A percentile compares a stretch with the other conserved stretches of the same genome.
These are phyloP conservation scores for Barnettozyma botsteinii DNA, from an alignment of 805 yeast species.

Conservation along the genomic window DNA sequence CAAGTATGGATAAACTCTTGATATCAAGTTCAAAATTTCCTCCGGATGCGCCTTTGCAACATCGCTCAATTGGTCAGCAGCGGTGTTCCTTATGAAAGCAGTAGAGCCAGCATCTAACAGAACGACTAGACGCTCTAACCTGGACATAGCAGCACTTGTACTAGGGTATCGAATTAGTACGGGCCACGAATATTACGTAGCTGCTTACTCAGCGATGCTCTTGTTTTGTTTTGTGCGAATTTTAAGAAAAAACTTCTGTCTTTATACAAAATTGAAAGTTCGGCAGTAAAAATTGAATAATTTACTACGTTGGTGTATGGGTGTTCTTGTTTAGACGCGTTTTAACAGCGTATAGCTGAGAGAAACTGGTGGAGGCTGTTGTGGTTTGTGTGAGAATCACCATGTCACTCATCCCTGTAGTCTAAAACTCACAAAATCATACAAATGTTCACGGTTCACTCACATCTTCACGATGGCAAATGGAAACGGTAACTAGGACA, in stretches of 20 bases:
- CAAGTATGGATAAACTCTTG: slow-evolving; percentile 87
- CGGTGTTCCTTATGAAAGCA: slow-evolving; percentile 86
- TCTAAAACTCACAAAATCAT: no score
- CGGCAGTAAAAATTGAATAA: slow-evolving; percentile 4
- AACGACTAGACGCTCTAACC: slow-evolving; percentile 40
- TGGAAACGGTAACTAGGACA: no score
- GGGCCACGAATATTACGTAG: slow-evolving; percentile 1
- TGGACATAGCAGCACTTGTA: slow-evolving; percentile 32
- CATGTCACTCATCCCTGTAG: no score
- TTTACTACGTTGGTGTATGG: no score
- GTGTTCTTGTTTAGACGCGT: no score
- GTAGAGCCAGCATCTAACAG: slow-evolving; percentile 90
- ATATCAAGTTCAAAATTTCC: slow-evolving; percentile 73
- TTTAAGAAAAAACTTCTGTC: slow-evolving; percentile 4
- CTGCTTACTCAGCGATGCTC: slow-evolving; percentile 1
- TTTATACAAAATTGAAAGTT: slow-evolving; percentile 8
- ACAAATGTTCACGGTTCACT: no score
- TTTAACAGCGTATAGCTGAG: no score
- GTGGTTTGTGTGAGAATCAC: no score
- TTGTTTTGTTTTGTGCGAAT: background rate
- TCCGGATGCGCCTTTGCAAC: slow-evolving; percentile 93
- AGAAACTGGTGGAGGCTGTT: no score
- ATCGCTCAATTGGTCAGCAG: slow-evolving; percentile 95
- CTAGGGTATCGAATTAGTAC: no score
- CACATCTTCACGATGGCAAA: no score